Base-by-base conservation (phyloP, 371 early-diverging fungal genomes). In the Mortierella sp. region DNA sequence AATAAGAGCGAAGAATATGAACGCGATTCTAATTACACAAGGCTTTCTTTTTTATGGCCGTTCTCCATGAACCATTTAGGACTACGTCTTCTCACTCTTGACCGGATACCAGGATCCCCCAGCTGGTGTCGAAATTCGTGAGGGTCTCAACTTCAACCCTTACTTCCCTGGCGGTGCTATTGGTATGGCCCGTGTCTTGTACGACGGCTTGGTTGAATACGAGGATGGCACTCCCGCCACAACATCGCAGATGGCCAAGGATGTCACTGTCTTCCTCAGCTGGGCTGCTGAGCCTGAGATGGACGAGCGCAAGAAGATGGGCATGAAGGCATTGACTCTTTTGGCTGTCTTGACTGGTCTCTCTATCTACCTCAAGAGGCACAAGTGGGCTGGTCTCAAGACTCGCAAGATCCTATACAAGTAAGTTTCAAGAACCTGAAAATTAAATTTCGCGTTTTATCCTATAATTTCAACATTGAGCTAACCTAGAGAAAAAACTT, bases 81-180 rank as follows among this genome's bases (percentile, higher is more conserved):
- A 98, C 86, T 99, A 99, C 83, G 90, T 99, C 76, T 97, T 96
- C 86, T 84, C 98, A 66, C 92, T 99, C 67, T 89, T 99, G 64
- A 95, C 96, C 31, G 99, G 98, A 61, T 99, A 98, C 86, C 88
- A 89, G 78, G 98, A 98, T 73, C 93, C 98, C 42, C 99, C 99
- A 59, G 97, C 97, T 42, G 99, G 99, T 86, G 90, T 99, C 68
- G 91, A 92, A 74, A 84, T 98, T 61, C 94, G 97, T 86, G 97
- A 97, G 85, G 98, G 98, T 70, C 89, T 98, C 54, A 76, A 70
- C 76, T 76, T 96, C 90, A 99, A 99, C 90, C 96, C 97, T 54
- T 99, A 98, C 89, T 98, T 99, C 95, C 99, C 97, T 29, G 98
- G 99, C 70, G 98, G 98, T 76, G 96, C 98, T 67, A 99, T 99